Evolutionary conservation across 164 flowering plant genomes (phyloP), one percentile per base, ranked within the genome.

Genomic region (Akebia trifoliata): DNA sequence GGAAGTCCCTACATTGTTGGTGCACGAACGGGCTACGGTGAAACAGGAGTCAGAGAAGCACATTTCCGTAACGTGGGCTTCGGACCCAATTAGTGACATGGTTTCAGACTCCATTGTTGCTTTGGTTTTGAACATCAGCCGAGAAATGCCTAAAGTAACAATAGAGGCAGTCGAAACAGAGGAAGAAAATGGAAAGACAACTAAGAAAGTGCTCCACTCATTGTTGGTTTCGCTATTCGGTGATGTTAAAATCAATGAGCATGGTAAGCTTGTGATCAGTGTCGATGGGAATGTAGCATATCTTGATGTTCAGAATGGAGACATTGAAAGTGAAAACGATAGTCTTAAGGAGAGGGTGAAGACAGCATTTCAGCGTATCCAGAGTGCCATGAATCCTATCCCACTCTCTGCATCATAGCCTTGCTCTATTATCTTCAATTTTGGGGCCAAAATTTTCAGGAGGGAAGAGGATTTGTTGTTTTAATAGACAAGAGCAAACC

Each of bases 11-110:
- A 61, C 78, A 12, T 54, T 93, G 60, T 66, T 59, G 6, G 99
- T 93, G 42, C 97, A 93, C 50, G 84, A 83, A 15, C 65, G 83
- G 38, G 96, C 87, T 22, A 82, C 90, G 0, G 76, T 93, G 67
- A 93, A 82, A 78, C 94, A 84, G 61, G 99, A 93, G 31, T 76
- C 96, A 1, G 92, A 87, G 30, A 81, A 80, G 62, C 88, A 87
- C 48, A 39, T 93, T 8, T 90, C 97, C 1, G 47, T 93, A 55
- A 88, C 79, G 55, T 93, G 99, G 99, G 34, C 69, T 17, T 80
- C 97, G n/a, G 93, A 93, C 56, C 99, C 97, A 2, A 78, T 90
- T 10, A 84, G 95, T 52, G 99, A 93, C 63, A 93, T 93, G 99
- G 96, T 93, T 3, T 84, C 93, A 1, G 97, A 93, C 47, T 93